Evolutionary conservation across 2,329 filamentous ascomycete species (phyloP).

Genomic region (Pestalotiopsis sp.): DNA sequence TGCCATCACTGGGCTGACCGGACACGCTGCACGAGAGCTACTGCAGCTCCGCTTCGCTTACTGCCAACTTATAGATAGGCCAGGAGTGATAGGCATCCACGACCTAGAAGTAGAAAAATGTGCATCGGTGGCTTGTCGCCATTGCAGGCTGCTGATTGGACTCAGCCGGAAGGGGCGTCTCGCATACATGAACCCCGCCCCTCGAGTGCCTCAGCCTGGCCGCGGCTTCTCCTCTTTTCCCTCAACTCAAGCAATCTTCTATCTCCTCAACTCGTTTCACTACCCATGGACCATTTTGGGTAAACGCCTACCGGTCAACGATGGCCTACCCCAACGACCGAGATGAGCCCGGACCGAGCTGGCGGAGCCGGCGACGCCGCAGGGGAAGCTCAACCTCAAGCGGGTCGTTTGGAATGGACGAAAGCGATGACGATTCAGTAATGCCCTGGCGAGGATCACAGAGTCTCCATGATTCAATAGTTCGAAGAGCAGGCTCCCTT

Average conservation of each 20-base stretch:
- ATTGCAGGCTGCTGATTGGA: neutral
- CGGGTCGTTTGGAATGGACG: neutral
- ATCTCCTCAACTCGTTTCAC: neutral
- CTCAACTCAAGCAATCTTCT: neutral
- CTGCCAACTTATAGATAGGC: too few species aligned
- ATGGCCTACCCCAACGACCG: neutral
- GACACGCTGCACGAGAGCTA: too few species aligned
- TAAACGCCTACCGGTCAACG: neutral
- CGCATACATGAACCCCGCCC: neutral
- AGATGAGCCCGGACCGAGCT: neutral
- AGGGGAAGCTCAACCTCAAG: neutral
- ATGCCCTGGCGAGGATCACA: too few species aligned
- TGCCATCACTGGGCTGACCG: too few species aligned
- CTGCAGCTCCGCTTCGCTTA: too few species aligned
- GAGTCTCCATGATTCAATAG: too few species aligned
- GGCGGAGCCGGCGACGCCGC: neutral
- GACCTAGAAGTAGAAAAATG: too few species aligned
- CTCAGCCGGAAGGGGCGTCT: neutral
- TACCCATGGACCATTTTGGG: neutral
- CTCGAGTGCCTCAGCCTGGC: neutral
- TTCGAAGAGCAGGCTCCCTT: too few species aligned
- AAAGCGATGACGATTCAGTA: neutral
- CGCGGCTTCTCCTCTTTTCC: neutral
- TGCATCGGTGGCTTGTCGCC: neutral
- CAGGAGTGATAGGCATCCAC: too few species aligned